Conservation (phyloP, 805 yeast genomes). For the Saccharomycopsis capsularis region DNA sequence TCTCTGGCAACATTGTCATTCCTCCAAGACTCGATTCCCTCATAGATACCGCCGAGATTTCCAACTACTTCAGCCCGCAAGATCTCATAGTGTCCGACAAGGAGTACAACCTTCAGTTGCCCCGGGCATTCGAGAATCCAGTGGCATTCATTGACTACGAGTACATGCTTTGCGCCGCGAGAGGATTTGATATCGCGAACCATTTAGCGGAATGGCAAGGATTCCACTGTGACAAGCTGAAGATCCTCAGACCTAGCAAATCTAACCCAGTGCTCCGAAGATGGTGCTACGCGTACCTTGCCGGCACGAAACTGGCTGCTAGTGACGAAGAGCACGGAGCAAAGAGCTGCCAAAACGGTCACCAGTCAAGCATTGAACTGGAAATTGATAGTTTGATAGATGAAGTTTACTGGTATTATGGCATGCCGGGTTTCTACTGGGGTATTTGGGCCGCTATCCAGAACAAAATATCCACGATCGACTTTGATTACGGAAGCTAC, state of each 20-base stretch:
- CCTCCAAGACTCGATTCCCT: slow-evolving; percentile 33
- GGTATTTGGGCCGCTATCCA: slow-evolving; percentile 81
- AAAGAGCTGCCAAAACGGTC: not conserved
- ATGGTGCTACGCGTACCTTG: slow-evolving; percentile 57
- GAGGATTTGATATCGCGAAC: slow-evolving; percentile 70
- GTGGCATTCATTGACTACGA: slow-evolving; percentile 65
- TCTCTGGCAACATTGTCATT: slow-evolving; percentile 66
- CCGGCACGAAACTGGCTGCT: slow-evolving; percentile 21
- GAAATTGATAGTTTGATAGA: slow-evolving; percentile 40
- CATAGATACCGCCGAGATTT: not conserved
- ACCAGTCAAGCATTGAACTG: slow-evolving; percentile 11
- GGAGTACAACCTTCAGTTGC: slow-evolving; percentile 16
- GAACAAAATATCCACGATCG: slow-evolving; percentile 58
- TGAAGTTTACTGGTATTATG: slow-evolving; percentile 58
- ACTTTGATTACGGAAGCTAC: slow-evolving; percentile 61
- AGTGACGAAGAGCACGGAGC: slow-evolving; percentile 12
- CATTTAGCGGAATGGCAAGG: slow-evolving; percentile 83
- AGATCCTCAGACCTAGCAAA: slow-evolving; percentile 47
- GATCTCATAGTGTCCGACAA: not conserved
- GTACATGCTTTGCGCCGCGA: slow-evolving; percentile 63
- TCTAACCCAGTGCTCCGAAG: slow-evolving; percentile 39
- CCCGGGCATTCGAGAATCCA: slow-evolving; percentile 31
- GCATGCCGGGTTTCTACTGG: slow-evolving; percentile 81
- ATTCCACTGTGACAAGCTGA: slow-evolving; percentile 56
- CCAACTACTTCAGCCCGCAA: not conserved